Evolutionary conservation across 139 green algal species (phyloP), one percentile per base, ranked within the genome.

Genomic region (Chlorella sp.): DNA sequence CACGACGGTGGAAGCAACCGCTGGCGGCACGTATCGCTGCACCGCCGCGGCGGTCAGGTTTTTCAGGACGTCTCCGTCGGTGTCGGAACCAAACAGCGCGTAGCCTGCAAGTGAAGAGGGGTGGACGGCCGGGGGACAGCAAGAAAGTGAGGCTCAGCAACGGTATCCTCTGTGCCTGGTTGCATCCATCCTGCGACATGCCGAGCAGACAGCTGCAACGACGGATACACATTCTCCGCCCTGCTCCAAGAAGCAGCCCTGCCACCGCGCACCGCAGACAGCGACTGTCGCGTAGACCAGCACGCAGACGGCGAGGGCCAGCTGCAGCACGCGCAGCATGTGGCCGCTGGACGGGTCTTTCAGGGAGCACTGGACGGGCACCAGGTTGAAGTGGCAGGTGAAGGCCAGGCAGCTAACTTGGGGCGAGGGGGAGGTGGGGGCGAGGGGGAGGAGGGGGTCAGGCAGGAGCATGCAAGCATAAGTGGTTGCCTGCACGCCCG

Each of bases 331-430:
- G 13, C 46, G 22, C 44, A 79, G 78, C 83, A 88, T 88, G 62
- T 26, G 58, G n/a, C 4, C 16, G 26, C 13, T 40, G 48, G 34
- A n/a, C n/a, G 64, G 62, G 32, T 90, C 65, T 4, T 41, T 36
- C 28, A 90, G 60, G 3, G 87, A 88, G 34, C 46, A 36, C 16
- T 88, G 38, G 22, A 90, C 56, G 38, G 87, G 81, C n/a, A 90
- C 26, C 32, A 90, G 58, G 46, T 88, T 88, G 77, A 90, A 90
- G 56, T 90, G 87, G 62, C 78, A 87, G 36, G 87, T 88, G 73
- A 86, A 87, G 8, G 83, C 79, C 28, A 90, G 62, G 14, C 38
- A 68, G 41, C 46, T 56, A 14, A 90, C 87, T 44, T 82, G 60
- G 38, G 13, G 7, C 2, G 13, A 30, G 26, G 58, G 2, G 3